Evolutionary conservation across 2,329 filamentous ascomycete genomes (phyloP).

Genomic region (Dryadomyces quercus-mongolicae): DNA sequence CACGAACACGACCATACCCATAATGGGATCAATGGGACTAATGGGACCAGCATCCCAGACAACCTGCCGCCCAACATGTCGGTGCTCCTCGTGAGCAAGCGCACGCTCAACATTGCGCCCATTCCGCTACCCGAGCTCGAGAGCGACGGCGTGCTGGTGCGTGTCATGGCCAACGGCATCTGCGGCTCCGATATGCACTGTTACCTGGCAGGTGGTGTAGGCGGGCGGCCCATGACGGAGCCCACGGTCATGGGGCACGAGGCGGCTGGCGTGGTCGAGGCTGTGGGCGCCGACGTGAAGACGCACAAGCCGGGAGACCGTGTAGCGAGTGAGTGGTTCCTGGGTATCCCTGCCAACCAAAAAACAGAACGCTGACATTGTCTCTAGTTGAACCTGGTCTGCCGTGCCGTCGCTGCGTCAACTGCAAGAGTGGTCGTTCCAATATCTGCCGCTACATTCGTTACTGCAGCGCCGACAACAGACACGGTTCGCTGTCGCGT

Average conservation of each 20-base stretch:
- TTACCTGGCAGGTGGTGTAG: conserved; percentile 77
- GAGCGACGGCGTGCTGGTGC: conserved; percentile 65
- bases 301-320: conserved; percentile 61
- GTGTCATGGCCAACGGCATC: conserved; percentile 75
- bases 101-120: conserved; percentile 62
- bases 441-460: conserved; percentile 84
- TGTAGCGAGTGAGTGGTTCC: conserved; percentile 34
- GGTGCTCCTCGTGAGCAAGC: conserved; percentile 15
- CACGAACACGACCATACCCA: background rate
- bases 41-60: background rate
- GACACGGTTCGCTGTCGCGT: conserved; percentile 76
- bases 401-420: conserved; percentile 65
- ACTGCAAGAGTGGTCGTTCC: conserved; percentile 73
- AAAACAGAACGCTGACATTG: background rate
- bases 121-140: conserved; percentile 58
- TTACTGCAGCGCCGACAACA: conserved; percentile 85
- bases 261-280: conserved; percentile 66
- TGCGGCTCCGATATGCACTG: conserved; percentile 84
- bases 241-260: conserved; percentile 67
- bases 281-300: conserved; percentile 52
- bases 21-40: background rate
- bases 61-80: conserved; percentile 6
- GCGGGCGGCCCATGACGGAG: conserved; percentile 67
- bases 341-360: too few species aligned
- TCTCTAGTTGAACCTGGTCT: conserved; percentile 68